Evolutionary conservation across 2,329 filamentous ascomycete species (phyloP).

Genomic region (Tolypocladium sp.): DNA sequence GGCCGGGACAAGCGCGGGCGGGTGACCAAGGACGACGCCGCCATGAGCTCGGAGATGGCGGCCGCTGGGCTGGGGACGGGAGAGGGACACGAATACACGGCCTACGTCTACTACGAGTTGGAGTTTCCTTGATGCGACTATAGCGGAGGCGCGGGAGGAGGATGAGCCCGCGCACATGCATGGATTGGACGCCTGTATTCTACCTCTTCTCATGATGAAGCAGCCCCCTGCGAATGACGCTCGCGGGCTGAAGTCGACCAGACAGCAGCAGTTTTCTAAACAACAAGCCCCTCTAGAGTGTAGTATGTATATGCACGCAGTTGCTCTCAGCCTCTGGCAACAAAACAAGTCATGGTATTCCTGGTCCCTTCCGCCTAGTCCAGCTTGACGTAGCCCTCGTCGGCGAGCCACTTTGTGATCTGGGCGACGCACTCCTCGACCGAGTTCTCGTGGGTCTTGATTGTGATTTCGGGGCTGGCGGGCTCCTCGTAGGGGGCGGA

Average conservation of each 20-base stretch:
- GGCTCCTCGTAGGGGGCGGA: constrained; percentile 93
- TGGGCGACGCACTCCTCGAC: constrained; percentile 83
- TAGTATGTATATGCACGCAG: neutral
- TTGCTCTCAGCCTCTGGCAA: too few species aligned
- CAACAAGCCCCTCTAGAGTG: neutral
- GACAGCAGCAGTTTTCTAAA: neutral
- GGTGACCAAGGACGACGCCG: constrained; percentile 80
- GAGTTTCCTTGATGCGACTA: constrained; percentile 47
- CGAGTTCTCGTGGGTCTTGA: constrained; percentile 70
- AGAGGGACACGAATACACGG: constrained; percentile 78
- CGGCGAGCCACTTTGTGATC: constrained; percentile 72
- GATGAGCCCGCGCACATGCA: neutral
- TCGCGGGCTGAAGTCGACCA: neutral
- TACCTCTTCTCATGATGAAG: constrained; percentile 11
- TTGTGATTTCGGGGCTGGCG: constrained; percentile 73
- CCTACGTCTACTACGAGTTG: constrained; percentile 96
- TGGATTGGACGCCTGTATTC: constrained; percentile 18
- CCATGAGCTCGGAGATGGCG: constrained; percentile 73
- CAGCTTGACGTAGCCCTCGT: constrained; percentile 43
- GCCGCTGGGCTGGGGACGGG: constrained; percentile 58
- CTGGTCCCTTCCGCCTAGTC: constrained; percentile 3
- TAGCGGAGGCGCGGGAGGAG: neutral
- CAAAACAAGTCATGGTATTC: neutral
- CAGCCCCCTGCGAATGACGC: neutral
- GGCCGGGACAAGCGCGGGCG: constrained; percentile 89